A percentile compares a stretch with the other conserved stretches of the same genome.
Conservation (phyloP, 768 basidiomycete genomes). For the Candolleomyces efflorescens region DNA sequence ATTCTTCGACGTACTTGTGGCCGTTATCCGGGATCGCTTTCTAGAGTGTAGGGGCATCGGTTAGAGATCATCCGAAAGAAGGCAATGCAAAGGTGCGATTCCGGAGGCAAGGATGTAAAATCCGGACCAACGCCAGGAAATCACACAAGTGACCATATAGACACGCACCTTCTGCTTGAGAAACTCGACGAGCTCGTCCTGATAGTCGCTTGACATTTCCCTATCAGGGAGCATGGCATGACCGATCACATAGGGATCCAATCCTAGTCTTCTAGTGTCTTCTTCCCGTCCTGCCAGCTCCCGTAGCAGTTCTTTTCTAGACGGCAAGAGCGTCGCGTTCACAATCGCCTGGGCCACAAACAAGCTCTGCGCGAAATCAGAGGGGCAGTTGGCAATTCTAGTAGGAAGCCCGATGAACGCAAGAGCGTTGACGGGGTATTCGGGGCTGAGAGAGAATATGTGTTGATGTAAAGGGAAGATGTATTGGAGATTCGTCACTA, state of each 20-base stretch:
- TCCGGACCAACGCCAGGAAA: no score
- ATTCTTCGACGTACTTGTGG: slow-evolving; percentile 43
- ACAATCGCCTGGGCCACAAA: slow-evolving; percentile 43
- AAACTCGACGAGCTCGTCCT: slow-evolving; percentile 33
- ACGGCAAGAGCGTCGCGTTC: slow-evolving; percentile 35
- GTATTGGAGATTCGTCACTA: slow-evolving; percentile 48
- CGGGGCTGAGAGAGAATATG: slow-evolving; percentile 46
- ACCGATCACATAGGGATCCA: slow-evolving; percentile 46
- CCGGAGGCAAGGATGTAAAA: background rate
- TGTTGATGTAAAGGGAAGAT: slow-evolving; percentile 52
- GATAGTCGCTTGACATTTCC: slow-evolving; percentile 33
- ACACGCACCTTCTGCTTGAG: slow-evolving; percentile 25
- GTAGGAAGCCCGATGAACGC: slow-evolving; percentile 53
- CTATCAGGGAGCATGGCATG: slow-evolving; percentile 34
- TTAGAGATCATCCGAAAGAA: background rate
- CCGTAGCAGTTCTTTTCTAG: slow-evolving; percentile 32
- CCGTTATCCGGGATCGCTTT: slow-evolving; percentile 39
- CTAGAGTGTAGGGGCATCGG: slow-evolving; percentile 13
- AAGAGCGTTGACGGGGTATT: slow-evolving; percentile 46
- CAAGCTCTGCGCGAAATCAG: slow-evolving; percentile 46
- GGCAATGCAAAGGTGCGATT: background rate
- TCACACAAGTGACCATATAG: background rate
- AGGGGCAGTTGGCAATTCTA: slow-evolving; percentile 42
- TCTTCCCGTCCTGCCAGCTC: slow-evolving; percentile 40
- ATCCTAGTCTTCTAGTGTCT: slow-evolving; percentile 32